A percentile compares a stretch with the other conserved stretches of the same genome.
Evolutionary conservation across 192 early-diverging fungal genomes (phyloP).

Genomic region (Coemansia sp.): DNA sequence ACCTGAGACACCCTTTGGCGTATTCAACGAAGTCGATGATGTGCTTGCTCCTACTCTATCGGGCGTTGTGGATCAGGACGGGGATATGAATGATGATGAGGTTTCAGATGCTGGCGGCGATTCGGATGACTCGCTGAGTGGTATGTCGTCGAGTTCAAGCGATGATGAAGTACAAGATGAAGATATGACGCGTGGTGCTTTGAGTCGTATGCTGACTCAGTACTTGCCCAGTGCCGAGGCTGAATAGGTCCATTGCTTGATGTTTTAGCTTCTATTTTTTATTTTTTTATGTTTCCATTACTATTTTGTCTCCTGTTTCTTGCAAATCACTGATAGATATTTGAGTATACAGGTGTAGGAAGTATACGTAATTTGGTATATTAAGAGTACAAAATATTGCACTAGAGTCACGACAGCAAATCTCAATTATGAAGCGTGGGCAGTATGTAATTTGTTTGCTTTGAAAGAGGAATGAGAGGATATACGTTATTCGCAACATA

Average conservation of each 20-base stretch:
- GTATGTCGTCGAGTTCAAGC: conserved; percentile 50
- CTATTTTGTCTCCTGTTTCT: neutral
- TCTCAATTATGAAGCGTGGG: no score
- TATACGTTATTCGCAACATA: no score
- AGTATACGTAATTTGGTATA: no score
- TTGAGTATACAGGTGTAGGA: no score
- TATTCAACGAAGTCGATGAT: conserved; percentile 8
- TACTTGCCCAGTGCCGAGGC: conserved; percentile 20
- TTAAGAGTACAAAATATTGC: no score
- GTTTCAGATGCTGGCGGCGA: conserved; percentile 14
- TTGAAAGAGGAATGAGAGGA: no score
- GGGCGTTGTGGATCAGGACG: conserved; percentile 7
- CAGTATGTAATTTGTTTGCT: no score
- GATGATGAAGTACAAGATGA: conserved; percentile 53
- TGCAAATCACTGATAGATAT: no score
- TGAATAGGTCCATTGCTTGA: neutral
- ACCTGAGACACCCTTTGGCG: conserved; percentile 2
- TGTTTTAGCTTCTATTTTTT: neutral
- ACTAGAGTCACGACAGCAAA: no score
- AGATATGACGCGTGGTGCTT: conserved; percentile 40
- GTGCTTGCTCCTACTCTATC: conserved; percentile 6
- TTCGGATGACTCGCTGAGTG: conserved; percentile 39
- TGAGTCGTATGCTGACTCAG: conserved; percentile 35
- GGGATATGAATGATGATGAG: conserved; percentile 9
- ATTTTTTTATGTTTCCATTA: neutral